phyloP scores from a whole-genome alignment of 2,329 filamentous ascomycete genomes.

The Aspergillus cejpii region DNA sequence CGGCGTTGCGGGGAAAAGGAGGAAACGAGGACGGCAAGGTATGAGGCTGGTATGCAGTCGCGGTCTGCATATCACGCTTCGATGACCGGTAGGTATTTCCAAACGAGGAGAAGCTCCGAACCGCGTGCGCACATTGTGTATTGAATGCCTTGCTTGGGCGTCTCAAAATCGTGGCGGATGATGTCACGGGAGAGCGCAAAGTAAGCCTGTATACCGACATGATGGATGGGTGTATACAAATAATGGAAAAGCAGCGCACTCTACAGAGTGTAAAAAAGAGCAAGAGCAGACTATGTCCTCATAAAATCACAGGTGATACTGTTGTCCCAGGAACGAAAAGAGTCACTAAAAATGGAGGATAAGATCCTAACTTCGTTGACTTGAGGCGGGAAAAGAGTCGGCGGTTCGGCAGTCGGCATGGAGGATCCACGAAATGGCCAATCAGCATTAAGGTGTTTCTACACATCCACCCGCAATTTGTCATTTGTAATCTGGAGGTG shows the following conservation, averaged over 20 bases:
- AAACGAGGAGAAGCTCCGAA: slow-evolving; percentile 46
- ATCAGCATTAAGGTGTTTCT: slow-evolving; percentile 37
- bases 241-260: slow-evolving; percentile 1
- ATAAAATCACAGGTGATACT: slow-evolving; percentile 7
- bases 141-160: slow-evolving; percentile 34
- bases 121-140: slow-evolving; percentile 35
- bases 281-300: slow-evolving; percentile 3
- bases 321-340: slow-evolving; percentile 5
- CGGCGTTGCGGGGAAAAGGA: slow-evolving; percentile 49
- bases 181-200: slow-evolving; percentile 40
- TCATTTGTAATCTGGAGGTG: slow-evolving; percentile 12
- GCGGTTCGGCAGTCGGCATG: slow-evolving; percentile 22
- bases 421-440: slow-evolving; percentile 26
- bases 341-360: slow-evolving; percentile 10
- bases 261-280: slow-evolving; percentile 15
- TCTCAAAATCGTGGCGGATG: slow-evolving; percentile 40
- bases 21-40: slow-evolving; percentile 52
- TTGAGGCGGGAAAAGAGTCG: slow-evolving; percentile 21
- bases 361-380: no score
- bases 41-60: slow-evolving; percentile 58
- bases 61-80: slow-evolving; percentile 58
- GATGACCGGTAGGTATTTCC: slow-evolving; percentile 43
- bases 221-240: slow-evolving; percentile 5
- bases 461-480: slow-evolving; percentile 16
- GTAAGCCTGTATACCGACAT: slow-evolving; percentile 39